Evolutionary conservation across 2,329 filamentous ascomycete species (phyloP).

Genomic region (Fusarium sp.): DNA sequence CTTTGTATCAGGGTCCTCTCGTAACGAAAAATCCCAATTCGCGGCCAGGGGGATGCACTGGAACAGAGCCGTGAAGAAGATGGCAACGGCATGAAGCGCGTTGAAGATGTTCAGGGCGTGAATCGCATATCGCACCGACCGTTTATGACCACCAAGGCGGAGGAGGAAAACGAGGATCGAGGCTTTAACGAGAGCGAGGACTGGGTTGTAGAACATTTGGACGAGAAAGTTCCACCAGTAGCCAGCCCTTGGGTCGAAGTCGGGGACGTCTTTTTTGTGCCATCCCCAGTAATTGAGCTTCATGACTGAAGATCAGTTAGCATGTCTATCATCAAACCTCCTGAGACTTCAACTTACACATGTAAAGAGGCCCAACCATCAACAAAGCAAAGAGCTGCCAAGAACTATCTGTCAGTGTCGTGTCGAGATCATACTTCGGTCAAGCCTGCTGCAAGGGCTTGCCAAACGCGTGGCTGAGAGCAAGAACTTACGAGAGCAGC

Average conservation of each 20-base stretch:
- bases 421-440: neutral
- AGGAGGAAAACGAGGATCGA: constrained; percentile 59
- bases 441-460: neutral
- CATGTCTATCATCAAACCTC: accelerated
- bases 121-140: constrained; percentile 26
- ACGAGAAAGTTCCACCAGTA: constrained; percentile 54
- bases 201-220: constrained; percentile 58
- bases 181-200: constrained; percentile 58
- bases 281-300: constrained; percentile 52
- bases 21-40: constrained; percentile 46
- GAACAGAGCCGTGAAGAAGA: constrained; percentile 54
- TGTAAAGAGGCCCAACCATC: constrained; percentile 31
- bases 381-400: constrained; percentile 29
- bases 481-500: constrained; percentile 16
- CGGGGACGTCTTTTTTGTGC: constrained; percentile 34
- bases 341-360: constrained; percentile 16
- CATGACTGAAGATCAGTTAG: constrained; percentile 23
- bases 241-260: constrained; percentile 33
- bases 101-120: constrained; percentile 43
- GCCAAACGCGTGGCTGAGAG: neutral
- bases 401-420: constrained; percentile 6
- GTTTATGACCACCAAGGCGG: constrained; percentile 56
- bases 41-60: constrained; percentile 54
- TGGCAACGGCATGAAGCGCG: constrained; percentile 46
- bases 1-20: constrained; percentile 39